phyloP scores from a whole-genome alignment of 306 rosid genomes.

The Rosa persica region DNA sequence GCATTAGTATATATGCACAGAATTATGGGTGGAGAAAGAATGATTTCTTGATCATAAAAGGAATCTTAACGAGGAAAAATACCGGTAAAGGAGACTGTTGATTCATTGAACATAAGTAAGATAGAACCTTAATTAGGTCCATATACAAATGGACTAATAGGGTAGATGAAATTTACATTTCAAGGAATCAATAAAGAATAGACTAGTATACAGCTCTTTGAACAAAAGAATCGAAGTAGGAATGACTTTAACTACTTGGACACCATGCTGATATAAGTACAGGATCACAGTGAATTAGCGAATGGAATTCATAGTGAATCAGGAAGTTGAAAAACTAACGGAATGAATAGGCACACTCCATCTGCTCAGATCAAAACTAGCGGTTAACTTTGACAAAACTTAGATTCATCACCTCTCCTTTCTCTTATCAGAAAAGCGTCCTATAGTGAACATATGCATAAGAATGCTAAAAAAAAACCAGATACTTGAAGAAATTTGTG shows the following conservation, averaged over 20 bases:
- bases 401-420: conserved; percentile 44
- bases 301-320: conserved; percentile 28
- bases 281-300: conserved; percentile 21
- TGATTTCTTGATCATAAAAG: conserved; percentile 38
- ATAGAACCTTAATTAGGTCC: conserved; percentile 39
- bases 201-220: conserved; percentile 18
- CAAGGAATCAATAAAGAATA: conserved; percentile 31
- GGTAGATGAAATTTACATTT: conserved; percentile 58
- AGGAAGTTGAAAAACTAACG: conserved; percentile 23
- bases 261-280: conserved; percentile 22
- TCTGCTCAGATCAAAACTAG: conserved; percentile 42
- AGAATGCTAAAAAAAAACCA: conserved; percentile 27
- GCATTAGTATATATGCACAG: conserved; percentile 25
- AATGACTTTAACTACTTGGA: conserved; percentile 17
- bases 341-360: conserved; percentile 31
- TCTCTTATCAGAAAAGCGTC: conserved; percentile 24
- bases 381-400: conserved; percentile 37
- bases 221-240: conserved; percentile 39
- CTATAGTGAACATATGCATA: conserved; percentile 26
- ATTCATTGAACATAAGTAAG: conserved; percentile 27
- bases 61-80: conserved; percentile 26
- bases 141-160: conserved; percentile 41
- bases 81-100: conserved; percentile 33
- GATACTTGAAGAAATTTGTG: conserved; percentile 39
- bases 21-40: conserved; percentile 47